Evolutionary conservation across 2,329 filamentous ascomycete species (phyloP).

Genomic region (Neocucurbitaria cava): DNA sequence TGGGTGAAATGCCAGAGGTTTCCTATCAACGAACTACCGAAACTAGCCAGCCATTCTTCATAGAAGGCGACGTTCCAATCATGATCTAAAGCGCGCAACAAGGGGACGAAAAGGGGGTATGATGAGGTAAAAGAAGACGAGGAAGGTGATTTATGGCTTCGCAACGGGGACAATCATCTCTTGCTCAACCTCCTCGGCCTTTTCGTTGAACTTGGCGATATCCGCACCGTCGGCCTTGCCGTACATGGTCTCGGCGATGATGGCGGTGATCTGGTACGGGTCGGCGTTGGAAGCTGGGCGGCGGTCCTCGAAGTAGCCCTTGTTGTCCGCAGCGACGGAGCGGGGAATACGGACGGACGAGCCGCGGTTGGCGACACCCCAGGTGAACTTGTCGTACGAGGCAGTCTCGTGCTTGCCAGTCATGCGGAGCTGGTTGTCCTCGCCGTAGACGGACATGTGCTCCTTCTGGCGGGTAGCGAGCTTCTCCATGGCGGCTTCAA

Average conservation of each 20-base stretch:
- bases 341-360: conserved; percentile 92
- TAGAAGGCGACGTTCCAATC: neutral
- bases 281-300: conserved; percentile 80
- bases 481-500: conserved; percentile 75
- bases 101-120: conserved; percentile 15
- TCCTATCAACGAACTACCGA: neutral
- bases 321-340: conserved; percentile 82
- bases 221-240: conserved; percentile 59
- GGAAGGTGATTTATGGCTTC: conserved; percentile 32
- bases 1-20: neutral
- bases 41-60: neutral
- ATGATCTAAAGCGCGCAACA: neutral
- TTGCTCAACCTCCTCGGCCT: conserved; percentile 42
- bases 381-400: conserved; percentile 90
- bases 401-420: conserved; percentile 96
- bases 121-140: neutral
- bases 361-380: conserved; percentile 94
- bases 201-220: conserved; percentile 50
- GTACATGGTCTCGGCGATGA: conserved; percentile 74
- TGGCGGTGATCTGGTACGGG: conserved; percentile 83
- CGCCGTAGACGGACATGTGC: conserved; percentile 87
- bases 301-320: conserved; percentile 86
- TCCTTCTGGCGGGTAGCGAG: conserved; percentile 58
- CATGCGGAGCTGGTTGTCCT: conserved; percentile 93
- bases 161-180: conserved; percentile 42